Evolutionary conservation across 1,284 basidiomycete species (phyloP).

Genomic region (Stereum hirsutum): DNA sequence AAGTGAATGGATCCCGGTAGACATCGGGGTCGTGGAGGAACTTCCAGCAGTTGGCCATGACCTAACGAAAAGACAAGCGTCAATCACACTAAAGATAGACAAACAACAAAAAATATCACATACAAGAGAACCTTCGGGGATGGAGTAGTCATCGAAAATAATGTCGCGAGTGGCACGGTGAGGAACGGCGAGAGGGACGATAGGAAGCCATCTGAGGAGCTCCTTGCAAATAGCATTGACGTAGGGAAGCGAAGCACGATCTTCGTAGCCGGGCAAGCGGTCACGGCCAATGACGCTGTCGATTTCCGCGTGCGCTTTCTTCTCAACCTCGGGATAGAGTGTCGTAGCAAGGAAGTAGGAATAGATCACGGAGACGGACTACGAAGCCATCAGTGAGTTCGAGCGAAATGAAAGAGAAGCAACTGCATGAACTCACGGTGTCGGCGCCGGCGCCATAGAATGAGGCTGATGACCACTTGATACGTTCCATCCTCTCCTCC

Average conservation of each 20-base stretch:
- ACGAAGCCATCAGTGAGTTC: background rate
- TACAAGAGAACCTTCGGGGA: slow-evolving; percentile 6
- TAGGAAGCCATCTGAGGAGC: slow-evolving; percentile 16
- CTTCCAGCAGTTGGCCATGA: background rate
- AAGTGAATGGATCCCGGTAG: slow-evolving; percentile 1
- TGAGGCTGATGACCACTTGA: background rate
- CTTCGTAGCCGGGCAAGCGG: slow-evolving; percentile 17
- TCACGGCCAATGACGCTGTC: slow-evolving; percentile 18
- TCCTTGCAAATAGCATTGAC: slow-evolving; percentile 20
- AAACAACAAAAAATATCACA: too few relatives aligned
- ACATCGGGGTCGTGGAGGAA: slow-evolving; percentile 4
- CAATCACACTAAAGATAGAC: too few relatives aligned
- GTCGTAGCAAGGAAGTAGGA: slow-evolving; percentile 22
- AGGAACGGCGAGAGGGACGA: slow-evolving; percentile 9
- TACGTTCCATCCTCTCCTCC: background rate
- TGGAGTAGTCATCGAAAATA: slow-evolving; percentile 10
- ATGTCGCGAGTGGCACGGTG: slow-evolving; percentile 10
- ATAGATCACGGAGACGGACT: slow-evolving; percentile 19
- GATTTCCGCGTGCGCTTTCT: slow-evolving; percentile 21
- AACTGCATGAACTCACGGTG: background rate
- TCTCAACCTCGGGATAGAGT: slow-evolving; percentile 19
- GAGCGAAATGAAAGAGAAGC: background rate
- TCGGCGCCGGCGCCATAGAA: slow-evolving; percentile 4
- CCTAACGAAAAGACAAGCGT: background rate
- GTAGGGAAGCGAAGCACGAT: slow-evolving; percentile 19